Percentiles rank a stretch among this genome's conserved stretches.
Conservation (phyloP, 306 rosid species). For the Hippophae rhamnoides region DNA sequence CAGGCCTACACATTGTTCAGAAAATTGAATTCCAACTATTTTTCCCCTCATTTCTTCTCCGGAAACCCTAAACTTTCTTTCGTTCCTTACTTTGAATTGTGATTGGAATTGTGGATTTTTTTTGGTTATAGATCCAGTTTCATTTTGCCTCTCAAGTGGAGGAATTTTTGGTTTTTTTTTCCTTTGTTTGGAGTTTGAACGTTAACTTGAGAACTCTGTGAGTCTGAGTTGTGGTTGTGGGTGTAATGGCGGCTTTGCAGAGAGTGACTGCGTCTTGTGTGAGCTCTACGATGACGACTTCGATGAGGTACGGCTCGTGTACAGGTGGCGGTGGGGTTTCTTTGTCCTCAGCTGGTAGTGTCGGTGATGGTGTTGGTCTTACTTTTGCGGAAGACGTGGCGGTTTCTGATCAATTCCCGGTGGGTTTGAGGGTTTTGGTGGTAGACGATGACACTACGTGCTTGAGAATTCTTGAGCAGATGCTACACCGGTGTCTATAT, state of each 20-base stretch:
- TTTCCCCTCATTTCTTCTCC: not conserved
- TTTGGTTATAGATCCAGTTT: conserved; percentile 7
- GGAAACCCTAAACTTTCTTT: not conserved
- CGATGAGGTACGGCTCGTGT: conserved; percentile 21
- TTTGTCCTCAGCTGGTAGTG: not conserved
- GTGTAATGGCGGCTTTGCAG: conserved; percentile 41
- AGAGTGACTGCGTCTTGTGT: conserved; percentile 37
- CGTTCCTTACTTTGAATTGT: not conserved
- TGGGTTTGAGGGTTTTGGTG: conserved; percentile 44
- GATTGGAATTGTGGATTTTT: not conserved
- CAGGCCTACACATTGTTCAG: not conserved
- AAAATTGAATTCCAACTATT: not conserved
- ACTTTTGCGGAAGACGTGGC: not conserved
- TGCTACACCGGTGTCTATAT: conserved; percentile 35
- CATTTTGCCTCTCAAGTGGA: conserved; percentile 8
- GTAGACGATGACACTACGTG: conserved; percentile 42
- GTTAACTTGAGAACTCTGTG: not conserved
- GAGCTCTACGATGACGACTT: conserved; percentile 6
- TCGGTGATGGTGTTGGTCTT: not conserved
- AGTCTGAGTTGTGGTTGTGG: not conserved
- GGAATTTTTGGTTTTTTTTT: not conserved
- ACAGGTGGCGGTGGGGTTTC: conserved; percentile 13
- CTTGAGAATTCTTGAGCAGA: conserved; percentile 27
- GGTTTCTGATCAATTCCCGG: conserved; percentile 28
- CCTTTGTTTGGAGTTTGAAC: conserved; percentile 1